Conservation (phyloP, 139 green algal genomes). For the Trebouxia sp. region DNA sequence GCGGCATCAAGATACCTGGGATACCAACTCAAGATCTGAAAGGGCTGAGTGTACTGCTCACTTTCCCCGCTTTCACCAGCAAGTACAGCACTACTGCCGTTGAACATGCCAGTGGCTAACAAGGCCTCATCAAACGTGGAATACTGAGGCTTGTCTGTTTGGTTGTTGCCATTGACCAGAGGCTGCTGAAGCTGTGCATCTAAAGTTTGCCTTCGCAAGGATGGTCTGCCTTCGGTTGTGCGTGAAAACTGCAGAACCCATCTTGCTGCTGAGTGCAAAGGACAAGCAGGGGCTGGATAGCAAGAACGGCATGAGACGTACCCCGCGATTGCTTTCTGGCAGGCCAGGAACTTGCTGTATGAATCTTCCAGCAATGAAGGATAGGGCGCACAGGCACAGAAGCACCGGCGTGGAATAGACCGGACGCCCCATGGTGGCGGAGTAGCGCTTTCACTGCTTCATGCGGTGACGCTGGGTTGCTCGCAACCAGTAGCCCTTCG, state of each 20-base stretch:
- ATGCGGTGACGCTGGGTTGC: too few relatives aligned
- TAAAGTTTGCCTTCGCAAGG: neutral
- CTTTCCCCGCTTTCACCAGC: neutral
- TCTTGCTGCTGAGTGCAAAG: too few relatives aligned
- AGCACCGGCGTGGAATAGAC: neutral
- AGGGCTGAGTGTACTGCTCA: constrained; percentile 34
- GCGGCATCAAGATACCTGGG: constrained; percentile 36
- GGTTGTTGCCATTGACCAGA: neutral
- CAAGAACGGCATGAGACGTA: neutral
- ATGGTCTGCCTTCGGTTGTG: neutral
- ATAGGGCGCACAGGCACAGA: constrained; percentile 28
- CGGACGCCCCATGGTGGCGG: neutral
- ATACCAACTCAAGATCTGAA: constrained; percentile 51
- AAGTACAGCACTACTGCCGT: neutral
- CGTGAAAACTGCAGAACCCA: neutral
- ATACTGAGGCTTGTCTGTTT: neutral
- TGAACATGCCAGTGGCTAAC: neutral
- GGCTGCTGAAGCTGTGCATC: neutral
- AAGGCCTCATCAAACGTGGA: neutral
- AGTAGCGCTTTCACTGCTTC: too few relatives aligned
- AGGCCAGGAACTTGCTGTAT: constrained; percentile 27
- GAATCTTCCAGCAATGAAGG: constrained; percentile 29
- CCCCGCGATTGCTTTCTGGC: constrained; percentile 5
- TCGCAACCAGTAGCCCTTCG: too few relatives aligned
- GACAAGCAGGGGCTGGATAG: too few relatives aligned